Base-by-base conservation (phyloP, 169 alveolate genomes). In the Cryptosporidium ryanae region DNA sequence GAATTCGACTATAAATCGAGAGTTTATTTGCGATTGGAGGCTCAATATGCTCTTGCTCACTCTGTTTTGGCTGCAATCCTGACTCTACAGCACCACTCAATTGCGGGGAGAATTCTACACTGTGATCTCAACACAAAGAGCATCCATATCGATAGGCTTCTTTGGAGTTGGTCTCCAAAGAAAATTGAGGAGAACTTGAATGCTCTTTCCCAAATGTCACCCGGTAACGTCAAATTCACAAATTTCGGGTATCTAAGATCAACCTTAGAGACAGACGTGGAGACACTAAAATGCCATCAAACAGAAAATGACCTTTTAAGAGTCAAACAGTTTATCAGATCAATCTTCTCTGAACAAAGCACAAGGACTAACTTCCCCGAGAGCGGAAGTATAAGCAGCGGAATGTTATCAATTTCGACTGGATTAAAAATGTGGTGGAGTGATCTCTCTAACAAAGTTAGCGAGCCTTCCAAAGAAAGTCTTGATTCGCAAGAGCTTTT, bases 371-470 rank as follows among this genome's bases (percentile, higher is more conserved):
- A 59, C 8, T 76, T 76, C 49, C 87, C 87, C 17, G 65, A 32
- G 38, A 76, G 71, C 59, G 64, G 64, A 23, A 57, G 57, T 8
- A n/a, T 76, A 15, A 55, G 71, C 25, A 32, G 87, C 25, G 87
- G 68, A 23, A 59, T 76, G 63, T 18, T 59, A 27, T 57, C 76
- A 1, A 59, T 76, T 43, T 44, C 66, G 6, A 59, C 71, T 7
- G 71, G 87, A 44, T 21, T 76, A 15, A 76, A 76, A 61, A 59
- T 43, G 76, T 59, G 70, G 71, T 76, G 87, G 87, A 76, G 59
- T 18, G 87, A 61, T n/a, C 27, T 76, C 3, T 34, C 46, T 5
- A 76, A 76, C 46, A 57, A 57, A 0, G 71, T 76, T 13, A 48
- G 44, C 10, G 76, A 55, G 13, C 23, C 48, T 27, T 57, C 52